Percentiles rank a stretch among this genome's conserved stretches.
Conservation (phyloP, 352 stramenopile genomes). For the Globisporangium iwayamae region DNA sequence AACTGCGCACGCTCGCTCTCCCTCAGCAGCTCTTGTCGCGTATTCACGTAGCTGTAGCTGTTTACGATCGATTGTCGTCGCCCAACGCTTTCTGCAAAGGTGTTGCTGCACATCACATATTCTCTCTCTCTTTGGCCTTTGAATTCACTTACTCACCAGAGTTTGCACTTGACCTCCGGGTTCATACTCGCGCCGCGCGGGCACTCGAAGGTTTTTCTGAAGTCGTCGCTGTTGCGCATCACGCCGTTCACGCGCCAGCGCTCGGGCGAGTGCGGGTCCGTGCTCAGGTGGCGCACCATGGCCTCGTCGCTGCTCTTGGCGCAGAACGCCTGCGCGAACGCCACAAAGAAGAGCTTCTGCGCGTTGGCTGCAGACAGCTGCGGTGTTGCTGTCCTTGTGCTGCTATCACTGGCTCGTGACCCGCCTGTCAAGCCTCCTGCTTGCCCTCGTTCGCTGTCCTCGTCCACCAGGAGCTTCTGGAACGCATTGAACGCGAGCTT, state of each 20-base stretch:
- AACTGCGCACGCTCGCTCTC: background rate
- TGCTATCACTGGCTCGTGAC: too few relatives aligned
- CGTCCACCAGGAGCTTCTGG: constrained; percentile 29
- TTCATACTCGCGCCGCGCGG: constrained; percentile 58
- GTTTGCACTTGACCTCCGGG: constrained; percentile 56
- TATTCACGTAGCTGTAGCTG: too few relatives aligned
- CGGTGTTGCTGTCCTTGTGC: background rate
- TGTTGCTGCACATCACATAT: too few relatives aligned
- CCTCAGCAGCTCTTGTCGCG: background rate
- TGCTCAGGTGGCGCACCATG: constrained; percentile 44
- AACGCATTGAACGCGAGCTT: constrained; percentile 70
- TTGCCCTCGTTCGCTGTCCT: constrained; percentile 21
- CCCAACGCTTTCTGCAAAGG: too few relatives aligned
- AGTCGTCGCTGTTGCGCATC: constrained; percentile 76
- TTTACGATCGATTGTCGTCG: too few relatives aligned
- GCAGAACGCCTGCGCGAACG: constrained; percentile 74
- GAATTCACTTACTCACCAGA: constrained; percentile 48
- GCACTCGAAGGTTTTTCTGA: constrained; percentile 58
- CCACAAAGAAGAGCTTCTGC: constrained; percentile 76
- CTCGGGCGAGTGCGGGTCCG: constrained; percentile 62
- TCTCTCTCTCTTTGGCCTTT: background rate
- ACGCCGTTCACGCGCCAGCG: constrained; percentile 77
- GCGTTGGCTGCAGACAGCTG: constrained; percentile 15
- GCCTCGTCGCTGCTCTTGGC: constrained; percentile 54
- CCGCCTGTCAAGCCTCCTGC: background rate